phyloP scores from a whole-genome alignment of 768 basidiomycete genomes.

The Mycena vulgaris region DNA sequence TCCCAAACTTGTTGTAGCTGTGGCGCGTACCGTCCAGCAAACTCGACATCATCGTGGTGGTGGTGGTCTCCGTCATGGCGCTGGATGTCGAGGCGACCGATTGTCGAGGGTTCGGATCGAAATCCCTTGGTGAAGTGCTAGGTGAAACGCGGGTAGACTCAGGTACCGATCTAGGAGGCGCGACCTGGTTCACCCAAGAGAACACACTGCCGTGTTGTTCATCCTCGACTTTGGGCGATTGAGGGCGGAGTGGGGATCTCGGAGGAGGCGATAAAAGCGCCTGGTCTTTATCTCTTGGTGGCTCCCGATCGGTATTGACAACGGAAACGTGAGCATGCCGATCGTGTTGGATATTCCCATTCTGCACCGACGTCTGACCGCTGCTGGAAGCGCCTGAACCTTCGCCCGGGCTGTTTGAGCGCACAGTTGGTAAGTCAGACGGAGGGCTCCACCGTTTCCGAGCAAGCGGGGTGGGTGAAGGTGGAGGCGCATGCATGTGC shows the following conservation, averaged over 20 bases:
- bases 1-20: slow-evolving; percentile 77
- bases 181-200: slow-evolving; percentile 37
- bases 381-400: slow-evolving; percentile 45
- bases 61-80: slow-evolving; percentile 69
- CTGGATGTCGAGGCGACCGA: slow-evolving; percentile 70
- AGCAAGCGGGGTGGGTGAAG: slow-evolving; percentile 54
- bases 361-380: slow-evolving; percentile 30
- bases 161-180: slow-evolving; percentile 44
- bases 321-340: slow-evolving; percentile 32
- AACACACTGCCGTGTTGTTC: slow-evolving; percentile 50
- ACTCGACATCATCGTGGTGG: slow-evolving; percentile 71
- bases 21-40: slow-evolving; percentile 68
- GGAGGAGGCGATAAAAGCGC: slow-evolving; percentile 54
- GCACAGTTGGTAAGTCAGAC: slow-evolving; percentile 64
- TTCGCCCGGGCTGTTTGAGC: slow-evolving; percentile 72
- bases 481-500: slow-evolving; percentile 46
- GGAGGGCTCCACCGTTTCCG: slow-evolving; percentile 69
- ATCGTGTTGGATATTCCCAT: slow-evolving; percentile 36
- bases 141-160: slow-evolving; percentile 54
- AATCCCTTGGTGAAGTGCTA: slow-evolving; percentile 51
- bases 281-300: slow-evolving; percentile 32
- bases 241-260: slow-evolving; percentile 69
- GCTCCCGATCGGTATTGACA: slow-evolving; percentile 28
- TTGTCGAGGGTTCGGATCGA: slow-evolving; percentile 63
- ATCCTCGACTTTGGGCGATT: slow-evolving; percentile 47